Evolutionary conservation across 805 yeast genomes (phyloP).

Genomic region (Teunomyces cretensis): DNA sequence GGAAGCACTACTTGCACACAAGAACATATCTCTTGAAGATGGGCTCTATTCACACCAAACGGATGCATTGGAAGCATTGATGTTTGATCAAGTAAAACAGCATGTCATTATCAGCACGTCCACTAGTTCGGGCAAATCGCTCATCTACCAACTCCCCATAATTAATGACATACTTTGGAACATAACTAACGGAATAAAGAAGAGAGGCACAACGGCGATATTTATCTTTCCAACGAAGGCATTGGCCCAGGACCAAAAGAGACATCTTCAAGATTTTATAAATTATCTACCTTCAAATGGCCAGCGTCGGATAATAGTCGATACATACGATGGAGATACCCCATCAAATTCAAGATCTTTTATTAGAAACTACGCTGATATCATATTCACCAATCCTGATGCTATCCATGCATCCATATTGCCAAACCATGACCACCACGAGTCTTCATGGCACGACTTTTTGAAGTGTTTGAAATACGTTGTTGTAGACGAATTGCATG

Average conservation of each 20-base stretch:
- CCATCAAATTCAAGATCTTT: constrained; percentile 50
- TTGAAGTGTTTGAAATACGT: constrained; percentile 64
- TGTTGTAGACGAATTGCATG: constrained; percentile 83
- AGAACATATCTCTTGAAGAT: constrained; percentile 42
- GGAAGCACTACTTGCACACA: constrained; percentile 48
- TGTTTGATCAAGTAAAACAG: constrained; percentile 42
- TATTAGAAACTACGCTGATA: constrained; percentile 65
- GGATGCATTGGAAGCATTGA: constrained; percentile 59
- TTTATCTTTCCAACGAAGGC: constrained; percentile 97
- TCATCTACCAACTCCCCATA: constrained; percentile 88
- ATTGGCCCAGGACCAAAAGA: constrained; percentile 91
- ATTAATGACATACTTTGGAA: constrained; percentile 45
- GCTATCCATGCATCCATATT: constrained; percentile 82
- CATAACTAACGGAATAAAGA: constrained; percentile 34
- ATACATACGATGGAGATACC: constrained; percentile 95
- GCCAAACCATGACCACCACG: constrained; percentile 58
- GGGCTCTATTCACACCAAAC: constrained; percentile 80
- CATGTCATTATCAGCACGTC: constrained; percentile 91
- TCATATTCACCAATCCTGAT: constrained; percentile 94
- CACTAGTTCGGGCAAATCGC: constrained; percentile 93
- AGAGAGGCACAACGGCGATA: constrained; percentile 59
- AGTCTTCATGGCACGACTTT: constrained; percentile 63
- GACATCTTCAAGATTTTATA: constrained; percentile 66
- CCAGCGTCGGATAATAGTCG: constrained; percentile 50
- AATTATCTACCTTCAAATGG: constrained; percentile 44